phyloP scores from a whole-genome alignment of 495 filamentous ascomycete genomes.

The Aspergillus bridgeri region DNA sequence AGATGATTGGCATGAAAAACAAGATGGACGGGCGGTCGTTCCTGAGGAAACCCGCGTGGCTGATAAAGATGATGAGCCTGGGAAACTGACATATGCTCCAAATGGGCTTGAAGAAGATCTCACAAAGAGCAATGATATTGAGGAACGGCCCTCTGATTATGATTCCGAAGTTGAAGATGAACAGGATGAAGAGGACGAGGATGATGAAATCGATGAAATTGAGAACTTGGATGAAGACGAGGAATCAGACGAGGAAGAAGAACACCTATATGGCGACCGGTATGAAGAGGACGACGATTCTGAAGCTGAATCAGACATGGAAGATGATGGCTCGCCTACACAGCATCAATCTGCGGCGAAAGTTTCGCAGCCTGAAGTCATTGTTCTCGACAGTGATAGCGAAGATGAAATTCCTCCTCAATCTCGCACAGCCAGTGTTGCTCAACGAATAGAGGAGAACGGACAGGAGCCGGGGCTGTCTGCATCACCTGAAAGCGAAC shows the following conservation, averaged over 20 bases:
- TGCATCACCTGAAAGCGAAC: neutral
- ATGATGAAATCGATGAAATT: neutral
- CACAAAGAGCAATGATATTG: neutral
- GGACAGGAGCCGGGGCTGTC: neutral
- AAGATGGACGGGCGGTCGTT: neutral
- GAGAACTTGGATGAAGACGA: slow-evolving; percentile 4
- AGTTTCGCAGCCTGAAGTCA: slow-evolving; percentile 31
- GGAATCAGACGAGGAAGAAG: slow-evolving; percentile 7
- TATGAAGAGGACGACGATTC: slow-evolving; percentile 9
- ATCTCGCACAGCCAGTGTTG: neutral
- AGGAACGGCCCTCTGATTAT: neutral
- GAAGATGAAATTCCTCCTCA: slow-evolving; percentile 33
- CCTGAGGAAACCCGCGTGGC: neutral
- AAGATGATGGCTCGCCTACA: neutral
- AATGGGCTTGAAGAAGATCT: neutral
- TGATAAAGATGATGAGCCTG: neutral
- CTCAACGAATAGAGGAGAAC: neutral
- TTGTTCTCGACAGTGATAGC: slow-evolving; percentile 43
- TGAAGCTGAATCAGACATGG: slow-evolving; percentile 12
- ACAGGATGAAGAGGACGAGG: neutral
- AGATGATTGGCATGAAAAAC: neutral
- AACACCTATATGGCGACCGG: slow-evolving; percentile 7
- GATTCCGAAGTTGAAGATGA: neutral
- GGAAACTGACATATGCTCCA: neutral
- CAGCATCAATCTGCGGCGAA: slow-evolving; percentile 10